These are phyloP conservation scores for Funneliformis geosporum DNA, from an alignment of 192 early-diverging fungal species.

Conservation along the genomic window DNA sequence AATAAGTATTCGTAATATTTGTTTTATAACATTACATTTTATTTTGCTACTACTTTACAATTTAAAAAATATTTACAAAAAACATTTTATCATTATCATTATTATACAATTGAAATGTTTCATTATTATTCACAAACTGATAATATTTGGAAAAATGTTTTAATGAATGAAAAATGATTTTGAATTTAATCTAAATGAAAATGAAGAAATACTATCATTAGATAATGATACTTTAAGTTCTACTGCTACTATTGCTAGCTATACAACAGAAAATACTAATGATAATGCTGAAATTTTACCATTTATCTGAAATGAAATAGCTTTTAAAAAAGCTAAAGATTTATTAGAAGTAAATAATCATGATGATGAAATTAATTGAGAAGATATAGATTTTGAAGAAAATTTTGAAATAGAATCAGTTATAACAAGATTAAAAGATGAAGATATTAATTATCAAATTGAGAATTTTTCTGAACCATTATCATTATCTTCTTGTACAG, in stretches of 20 bases:
- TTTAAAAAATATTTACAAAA: no score
- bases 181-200: no score
- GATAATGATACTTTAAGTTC: constrained; percentile 2
- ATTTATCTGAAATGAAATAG: neutral
- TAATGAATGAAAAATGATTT: no score
- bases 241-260: neutral
- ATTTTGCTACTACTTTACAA: no score
- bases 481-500: neutral
- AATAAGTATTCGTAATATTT: no score
- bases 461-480: neutral
- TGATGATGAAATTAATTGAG: neutral
- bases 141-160: no score
- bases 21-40: no score
- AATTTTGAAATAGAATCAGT: neutral
- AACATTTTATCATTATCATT: no score
- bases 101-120: no score
- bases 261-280: neutral
- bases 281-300: neutral
- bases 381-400: neutral
- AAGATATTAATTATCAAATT: neutral
- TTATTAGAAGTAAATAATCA: neutral
- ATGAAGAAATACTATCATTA: no score
- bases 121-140: no score
- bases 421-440: neutral
- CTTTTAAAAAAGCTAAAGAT: neutral